Base-by-base conservation (phyloP, 768 basidiomycete species). In the Auricularia heimuer region DNA sequence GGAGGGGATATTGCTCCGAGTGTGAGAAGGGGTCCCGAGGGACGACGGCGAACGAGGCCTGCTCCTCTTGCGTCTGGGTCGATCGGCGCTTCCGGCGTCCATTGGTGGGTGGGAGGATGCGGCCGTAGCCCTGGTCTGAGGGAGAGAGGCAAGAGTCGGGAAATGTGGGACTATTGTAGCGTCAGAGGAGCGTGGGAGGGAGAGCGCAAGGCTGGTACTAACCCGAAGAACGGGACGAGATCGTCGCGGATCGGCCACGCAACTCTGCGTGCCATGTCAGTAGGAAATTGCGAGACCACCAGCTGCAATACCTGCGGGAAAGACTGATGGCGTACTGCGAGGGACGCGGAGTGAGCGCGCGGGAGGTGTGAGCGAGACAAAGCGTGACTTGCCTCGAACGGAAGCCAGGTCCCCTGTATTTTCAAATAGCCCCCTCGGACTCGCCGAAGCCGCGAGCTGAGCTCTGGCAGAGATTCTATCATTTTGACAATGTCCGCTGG, bases 331-430 rank as follows among this genome's bases (percentile, higher is more conserved):
- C 91, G 64, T 91, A 87, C 88, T 94, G 70, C 16, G 62, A 60
- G 64, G 29, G 47, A 35, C 47, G 21, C 63, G 45, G 44, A 64
- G 24, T 65, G 67, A 70, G 68, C 64, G 47, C 44, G 62, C 65
- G 63, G 14, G 51, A 42, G 61, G 34, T 61, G 62, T 47, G 18
- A 24, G 67, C 44, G 62, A 54, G 39, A 69, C 42, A 68, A 18
- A 63, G 56, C 39, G 37, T 47, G 51, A 73, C 82, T 67, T 69
- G 89, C 88, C 80, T 91, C 92, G 75, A 89, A 94, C 39, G 92
- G 92, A 86, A 94, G 90, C 92, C 92, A 94, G 24, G 92, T 93
- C 37, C 92, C 92, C 72, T 94, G 92, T 54, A 94, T 93, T 78
- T 94, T 93, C 66, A 94, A 83, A 77, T 91, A 92, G 62, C 91